A percentile compares a stretch with the other conserved stretches of the same genome.
Conservation (phyloP, 805 yeast species). For the Monosporozyma solicola region DNA sequence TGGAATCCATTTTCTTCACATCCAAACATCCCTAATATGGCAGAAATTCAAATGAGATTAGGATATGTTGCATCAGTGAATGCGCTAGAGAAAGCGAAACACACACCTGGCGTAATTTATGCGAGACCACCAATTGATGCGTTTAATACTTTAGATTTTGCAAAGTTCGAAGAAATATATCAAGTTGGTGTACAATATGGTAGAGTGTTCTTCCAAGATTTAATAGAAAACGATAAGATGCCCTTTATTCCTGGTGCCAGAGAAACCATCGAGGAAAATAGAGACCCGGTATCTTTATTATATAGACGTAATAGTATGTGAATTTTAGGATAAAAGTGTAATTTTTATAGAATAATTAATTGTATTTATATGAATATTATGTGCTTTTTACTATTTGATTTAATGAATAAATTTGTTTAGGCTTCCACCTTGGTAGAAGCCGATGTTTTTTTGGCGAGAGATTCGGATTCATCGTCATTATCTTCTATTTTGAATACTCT, state of each 20-base stretch:
- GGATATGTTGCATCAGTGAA: constrained; percentile 94
- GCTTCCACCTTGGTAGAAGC: neutral
- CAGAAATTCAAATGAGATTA: constrained; percentile 85
- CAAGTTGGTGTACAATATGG: constrained; percentile 75
- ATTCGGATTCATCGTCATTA: neutral
- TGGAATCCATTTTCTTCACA: constrained; percentile 83
- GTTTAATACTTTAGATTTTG: constrained; percentile 87
- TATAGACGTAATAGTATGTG: constrained; percentile 61
- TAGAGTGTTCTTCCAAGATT: constrained; percentile 41
- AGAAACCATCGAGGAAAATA: constrained; percentile 15
- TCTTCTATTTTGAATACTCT: neutral
- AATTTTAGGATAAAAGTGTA: constrained; percentile 1
- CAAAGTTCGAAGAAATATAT: constrained; percentile 83
- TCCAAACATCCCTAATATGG: constrained; percentile 88
- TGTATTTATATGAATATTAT: neutral
- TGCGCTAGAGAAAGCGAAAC: constrained; percentile 82
- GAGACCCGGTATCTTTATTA: constrained; percentile 27
- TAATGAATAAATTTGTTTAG: neutral
- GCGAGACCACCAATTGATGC: constrained; percentile 90
- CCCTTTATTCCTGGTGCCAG: constrained; percentile 53
- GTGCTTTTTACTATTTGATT: neutral
- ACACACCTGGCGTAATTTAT: constrained; percentile 75
- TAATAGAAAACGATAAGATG: constrained; percentile 45
- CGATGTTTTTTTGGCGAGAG: neutral
- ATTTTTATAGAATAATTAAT: neutral